phyloP scores from a whole-genome alignment of 495 filamentous ascomycete genomes.

The Penicillium angulare region DNA sequence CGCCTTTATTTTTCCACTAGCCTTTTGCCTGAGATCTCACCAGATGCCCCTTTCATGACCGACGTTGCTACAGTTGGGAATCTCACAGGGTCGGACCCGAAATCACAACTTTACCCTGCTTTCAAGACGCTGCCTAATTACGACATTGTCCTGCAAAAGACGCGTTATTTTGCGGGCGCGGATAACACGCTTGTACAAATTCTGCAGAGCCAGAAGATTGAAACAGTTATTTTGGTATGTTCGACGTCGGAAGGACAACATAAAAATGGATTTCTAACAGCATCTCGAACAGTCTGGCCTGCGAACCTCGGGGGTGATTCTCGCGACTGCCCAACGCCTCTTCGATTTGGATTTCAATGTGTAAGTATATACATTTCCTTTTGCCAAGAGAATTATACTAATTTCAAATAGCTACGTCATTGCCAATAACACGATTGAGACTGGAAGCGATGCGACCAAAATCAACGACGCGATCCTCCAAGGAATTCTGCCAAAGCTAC shows the following conservation, averaged over 20 bases:
- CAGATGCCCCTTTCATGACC: not conserved
- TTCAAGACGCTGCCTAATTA: not conserved
- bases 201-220: not conserved
- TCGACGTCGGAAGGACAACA: no score
- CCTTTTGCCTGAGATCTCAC: not conserved
- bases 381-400: not conserved
- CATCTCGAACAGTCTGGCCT: conserved; percentile 1
- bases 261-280: no score
- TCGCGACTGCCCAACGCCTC: not conserved
- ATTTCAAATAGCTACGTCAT: not conserved
- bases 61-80: not conserved
- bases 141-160: conserved; percentile 1
- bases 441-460: not conserved
- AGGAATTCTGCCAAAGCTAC: conserved; percentile 1
- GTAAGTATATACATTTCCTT: not conserved
- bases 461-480: not conserved
- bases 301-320: not conserved
- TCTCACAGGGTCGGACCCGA: not conserved
- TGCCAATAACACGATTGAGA: conserved; percentile 2
- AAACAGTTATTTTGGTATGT: conserved; percentile 1
- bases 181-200: not conserved
- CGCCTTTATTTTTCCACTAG: not conserved
- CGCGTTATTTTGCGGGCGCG: not conserved
- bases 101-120: not conserved
- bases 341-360: conserved; percentile 4